Conservation (phyloP, 768 basidiomycete species). For the Ephemerocybe angulata region DNA sequence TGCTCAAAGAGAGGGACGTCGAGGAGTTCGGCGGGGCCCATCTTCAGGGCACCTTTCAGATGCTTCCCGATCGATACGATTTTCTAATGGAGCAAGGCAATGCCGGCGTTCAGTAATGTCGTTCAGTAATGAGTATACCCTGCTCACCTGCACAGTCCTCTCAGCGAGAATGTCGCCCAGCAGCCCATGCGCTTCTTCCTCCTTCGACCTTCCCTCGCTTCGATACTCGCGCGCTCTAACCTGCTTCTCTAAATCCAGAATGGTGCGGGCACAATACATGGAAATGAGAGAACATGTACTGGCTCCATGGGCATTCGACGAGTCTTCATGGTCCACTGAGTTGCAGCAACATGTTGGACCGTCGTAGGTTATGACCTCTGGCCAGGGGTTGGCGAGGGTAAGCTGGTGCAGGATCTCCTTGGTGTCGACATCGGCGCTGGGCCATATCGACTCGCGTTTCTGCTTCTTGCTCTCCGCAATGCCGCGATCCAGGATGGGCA, state of each 20-base stretch:
- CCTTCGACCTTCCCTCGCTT: conserved; percentile 7
- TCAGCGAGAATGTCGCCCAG: conserved; percentile 9
- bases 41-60: conserved; percentile 7
- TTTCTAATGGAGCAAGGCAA: background rate
- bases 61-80: conserved; percentile 11
- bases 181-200: conserved; percentile 7
- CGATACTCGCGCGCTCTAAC: conserved; percentile 11
- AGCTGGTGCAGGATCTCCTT: conserved; percentile 12
- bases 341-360: conserved; percentile 6
- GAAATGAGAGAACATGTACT: conserved; percentile 10
- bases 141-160: conserved; percentile 11
- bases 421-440: conserved; percentile 10
- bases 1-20: conserved; percentile 10
- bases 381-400: conserved; percentile 8
- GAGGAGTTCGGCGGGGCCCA: conserved; percentile 8
- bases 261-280: conserved; percentile 12
- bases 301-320: background rate
- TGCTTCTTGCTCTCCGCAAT: conserved; percentile 10
- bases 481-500: background rate
- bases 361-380: conserved; percentile 12
- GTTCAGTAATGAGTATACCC: no score
- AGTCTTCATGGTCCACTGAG: background rate
- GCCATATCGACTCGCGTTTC: conserved; percentile 12
- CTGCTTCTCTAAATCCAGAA: conserved; percentile 11
- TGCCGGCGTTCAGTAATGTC: background rate